Conservation (phyloP, 2,329 filamentous ascomycete genomes). For the Cladosporium sp. region DNA sequence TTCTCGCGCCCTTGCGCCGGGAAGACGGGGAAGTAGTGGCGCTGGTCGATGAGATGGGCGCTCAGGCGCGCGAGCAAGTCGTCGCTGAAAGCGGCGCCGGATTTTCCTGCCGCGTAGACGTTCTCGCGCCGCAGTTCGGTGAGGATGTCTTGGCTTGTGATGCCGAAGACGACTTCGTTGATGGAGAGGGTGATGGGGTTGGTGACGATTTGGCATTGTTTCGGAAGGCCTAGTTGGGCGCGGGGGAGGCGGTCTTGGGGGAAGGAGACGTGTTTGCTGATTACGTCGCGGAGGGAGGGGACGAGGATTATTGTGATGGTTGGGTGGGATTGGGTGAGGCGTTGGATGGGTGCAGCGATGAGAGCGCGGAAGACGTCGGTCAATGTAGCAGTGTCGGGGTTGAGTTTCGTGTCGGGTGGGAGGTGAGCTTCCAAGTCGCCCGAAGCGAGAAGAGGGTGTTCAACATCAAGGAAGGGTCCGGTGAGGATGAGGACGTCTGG, state of each 20-base stretch:
- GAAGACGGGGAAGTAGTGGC: conserved; percentile 87
- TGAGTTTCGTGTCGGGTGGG: conserved; percentile 35
- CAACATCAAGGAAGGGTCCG: conserved; percentile 86
- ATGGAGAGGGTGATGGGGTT: conserved; percentile 88
- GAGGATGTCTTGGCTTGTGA: conserved; percentile 79
- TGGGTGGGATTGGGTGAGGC: conserved; percentile 67
- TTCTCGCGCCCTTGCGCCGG: conserved; percentile 69
- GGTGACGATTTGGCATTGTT: conserved; percentile 70
- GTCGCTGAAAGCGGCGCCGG: conserved; percentile 59
- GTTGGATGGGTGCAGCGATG: conserved; percentile 68
- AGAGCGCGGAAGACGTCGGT: conserved; percentile 77
- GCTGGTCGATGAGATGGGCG: conserved; percentile 78
- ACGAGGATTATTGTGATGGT: conserved; percentile 75
- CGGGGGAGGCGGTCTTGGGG: conserved; percentile 68
- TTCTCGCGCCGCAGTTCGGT: conserved; percentile 58
- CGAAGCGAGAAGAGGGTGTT: conserved; percentile 78
- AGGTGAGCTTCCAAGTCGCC: conserved; percentile 43
- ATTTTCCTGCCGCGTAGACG: conserved; percentile 76
- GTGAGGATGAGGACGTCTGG: conserved; percentile 76
- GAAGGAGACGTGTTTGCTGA: conserved; percentile 83
- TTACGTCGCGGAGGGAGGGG: conserved; percentile 77
- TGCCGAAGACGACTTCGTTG: conserved; percentile 79
- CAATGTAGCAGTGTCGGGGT: conserved; percentile 72
- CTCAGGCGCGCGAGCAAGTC: conserved; percentile 69
- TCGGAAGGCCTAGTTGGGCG: conserved; percentile 74